Conservation (phyloP, 257 asterid genomes). For the Paulownia fortunei region DNA sequence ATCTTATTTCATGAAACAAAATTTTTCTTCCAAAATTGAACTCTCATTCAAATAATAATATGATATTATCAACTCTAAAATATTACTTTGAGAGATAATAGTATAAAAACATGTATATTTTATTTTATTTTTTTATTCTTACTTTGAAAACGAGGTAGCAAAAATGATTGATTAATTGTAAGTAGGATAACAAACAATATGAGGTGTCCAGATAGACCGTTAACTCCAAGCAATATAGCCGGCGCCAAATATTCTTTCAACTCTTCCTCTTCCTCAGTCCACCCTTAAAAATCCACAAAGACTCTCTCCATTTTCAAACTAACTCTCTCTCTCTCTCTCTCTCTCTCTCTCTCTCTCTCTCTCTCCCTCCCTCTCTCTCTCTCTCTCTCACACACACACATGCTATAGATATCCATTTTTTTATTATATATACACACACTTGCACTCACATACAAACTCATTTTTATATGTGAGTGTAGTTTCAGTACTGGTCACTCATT, state of each 20-base stretch:
- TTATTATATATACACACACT: neutral
- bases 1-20: too few relatives aligned
- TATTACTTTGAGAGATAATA: too few relatives aligned
- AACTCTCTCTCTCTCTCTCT: neutral
- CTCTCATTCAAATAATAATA: too few relatives aligned
- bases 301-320: constrained; percentile 11
- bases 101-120: too few relatives aligned
- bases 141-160: too few relatives aligned
- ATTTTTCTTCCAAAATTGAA: too few relatives aligned
- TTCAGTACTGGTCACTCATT: neutral
- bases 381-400: neutral
- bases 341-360: neutral
- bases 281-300: constrained; percentile 16
- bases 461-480: neutral
- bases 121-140: too few relatives aligned
- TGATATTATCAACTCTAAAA: too few relatives aligned
- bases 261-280: constrained; percentile 19
- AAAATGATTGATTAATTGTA: too few relatives aligned
- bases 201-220: constrained; percentile 26
- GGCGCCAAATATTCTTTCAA: constrained; percentile 49
- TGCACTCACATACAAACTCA: neutral
- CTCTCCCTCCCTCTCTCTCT: neutral
- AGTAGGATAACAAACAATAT: neutral
- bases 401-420: neutral
- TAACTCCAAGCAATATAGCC: constrained; percentile 30